These are phyloP conservation scores for Auricularia heimuer DNA, from an alignment of 768 basidiomycete genomes.

Conservation along the genomic window DNA sequence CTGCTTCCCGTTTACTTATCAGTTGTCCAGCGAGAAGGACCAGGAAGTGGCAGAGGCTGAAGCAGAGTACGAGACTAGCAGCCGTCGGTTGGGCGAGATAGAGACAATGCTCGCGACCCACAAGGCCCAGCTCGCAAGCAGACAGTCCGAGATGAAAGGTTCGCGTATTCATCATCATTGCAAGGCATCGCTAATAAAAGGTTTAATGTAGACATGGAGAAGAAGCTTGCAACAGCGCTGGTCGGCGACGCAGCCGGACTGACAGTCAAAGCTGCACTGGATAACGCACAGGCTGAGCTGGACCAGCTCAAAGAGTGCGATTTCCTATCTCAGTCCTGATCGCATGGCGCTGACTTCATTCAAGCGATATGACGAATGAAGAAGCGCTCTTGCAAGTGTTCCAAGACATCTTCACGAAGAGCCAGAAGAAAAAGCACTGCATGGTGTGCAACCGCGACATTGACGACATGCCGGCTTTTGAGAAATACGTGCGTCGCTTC, in stretches of 20 bases:
- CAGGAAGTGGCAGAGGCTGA: conserved; percentile 41
- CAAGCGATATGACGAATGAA: conserved; percentile 15
- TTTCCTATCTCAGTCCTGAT: neutral
- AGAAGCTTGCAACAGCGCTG: conserved; percentile 27
- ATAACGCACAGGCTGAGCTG: conserved; percentile 20
- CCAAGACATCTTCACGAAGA: conserved; percentile 43
- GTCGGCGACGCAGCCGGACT: neutral
- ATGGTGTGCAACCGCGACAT: conserved; percentile 67
- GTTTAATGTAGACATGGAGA: conserved; percentile 37
- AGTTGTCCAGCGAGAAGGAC: conserved; percentile 52
- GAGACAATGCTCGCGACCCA: conserved; percentile 54
- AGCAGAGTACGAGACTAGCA: conserved; percentile 34
- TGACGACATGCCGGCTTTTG: conserved; percentile 48
- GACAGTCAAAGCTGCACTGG: conserved; percentile 21
- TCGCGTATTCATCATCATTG: conserved; percentile 3
- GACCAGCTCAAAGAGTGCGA: conserved; percentile 15
- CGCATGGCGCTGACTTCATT: neutral
- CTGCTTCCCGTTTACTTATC: neutral
- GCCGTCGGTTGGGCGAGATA: conserved; percentile 49
- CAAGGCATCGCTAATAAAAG: too few species aligned
- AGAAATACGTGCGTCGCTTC: conserved; percentile 49
- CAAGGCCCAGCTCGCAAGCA: conserved; percentile 50
- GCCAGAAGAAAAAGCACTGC: conserved; percentile 59
- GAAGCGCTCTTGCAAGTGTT: conserved; percentile 24
- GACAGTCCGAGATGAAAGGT: conserved; percentile 59